phyloP scores from a whole-genome alignment of 2,329 filamentous ascomycete species.

The Ophiostoma populinum region DNA sequence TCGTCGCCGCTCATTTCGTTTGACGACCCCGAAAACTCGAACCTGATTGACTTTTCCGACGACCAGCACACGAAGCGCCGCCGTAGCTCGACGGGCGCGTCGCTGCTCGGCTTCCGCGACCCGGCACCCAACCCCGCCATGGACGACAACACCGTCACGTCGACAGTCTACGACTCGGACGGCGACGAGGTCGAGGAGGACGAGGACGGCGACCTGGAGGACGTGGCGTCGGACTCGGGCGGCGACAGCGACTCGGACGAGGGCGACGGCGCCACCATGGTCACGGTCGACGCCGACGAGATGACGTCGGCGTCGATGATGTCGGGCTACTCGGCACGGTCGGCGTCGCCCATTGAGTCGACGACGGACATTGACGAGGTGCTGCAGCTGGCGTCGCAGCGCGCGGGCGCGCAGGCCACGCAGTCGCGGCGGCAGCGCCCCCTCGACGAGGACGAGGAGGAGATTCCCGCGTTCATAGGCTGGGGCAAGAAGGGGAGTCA shows the following conservation, averaged over 20 bases:
- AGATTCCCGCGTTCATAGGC: conserved; percentile 57
- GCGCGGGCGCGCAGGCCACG: conserved; percentile 37
- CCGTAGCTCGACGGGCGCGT: conserved; percentile 43
- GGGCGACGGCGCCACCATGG: conserved; percentile 56
- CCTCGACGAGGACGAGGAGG: conserved; percentile 48
- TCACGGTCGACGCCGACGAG: conserved; percentile 69
- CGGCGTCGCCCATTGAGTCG: conserved; percentile 39
- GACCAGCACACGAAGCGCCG: conserved; percentile 45
- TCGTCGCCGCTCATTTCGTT: conserved; percentile 45
- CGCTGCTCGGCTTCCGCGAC: conserved; percentile 19
- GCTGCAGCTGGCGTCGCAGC: conserved; percentile 54
- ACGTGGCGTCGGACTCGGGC: conserved; percentile 22
- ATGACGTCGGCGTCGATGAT: conserved; percentile 50
- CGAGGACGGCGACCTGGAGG: conserved; percentile 26
- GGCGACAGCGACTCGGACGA: conserved; percentile 42
- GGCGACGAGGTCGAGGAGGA: conserved; percentile 37
- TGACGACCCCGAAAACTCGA: conserved; percentile 31
- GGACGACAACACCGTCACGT: conserved; percentile 46
- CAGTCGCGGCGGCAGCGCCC: conserved; percentile 33
- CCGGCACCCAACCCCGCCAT: conserved; percentile 27
- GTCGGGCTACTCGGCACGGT: conserved; percentile 39
- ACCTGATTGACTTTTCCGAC: conserved; percentile 37
- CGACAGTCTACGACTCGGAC: conserved; percentile 60
- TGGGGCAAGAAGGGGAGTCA: conserved; percentile 43
- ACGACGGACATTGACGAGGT: conserved; percentile 62